Percentiles rank a stretch among this genome's conserved stretches.
phyloP scores from a whole-genome alignment of 1,284 basidiomycete species.

The Omphalotus olearius region DNA sequence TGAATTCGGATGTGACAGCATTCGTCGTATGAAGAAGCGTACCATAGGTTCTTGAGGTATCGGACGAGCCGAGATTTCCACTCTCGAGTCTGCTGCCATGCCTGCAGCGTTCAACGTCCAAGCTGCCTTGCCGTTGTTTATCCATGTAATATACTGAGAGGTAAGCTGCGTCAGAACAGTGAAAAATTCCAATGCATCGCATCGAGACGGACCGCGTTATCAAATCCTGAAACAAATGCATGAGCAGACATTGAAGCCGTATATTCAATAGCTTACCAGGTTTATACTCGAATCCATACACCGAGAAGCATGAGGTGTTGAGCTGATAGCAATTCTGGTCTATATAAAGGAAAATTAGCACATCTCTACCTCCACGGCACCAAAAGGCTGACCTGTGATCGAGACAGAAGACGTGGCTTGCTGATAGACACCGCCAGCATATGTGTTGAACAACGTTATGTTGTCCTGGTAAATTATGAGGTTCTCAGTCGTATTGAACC shows the following conservation, averaged over 20 bases:
- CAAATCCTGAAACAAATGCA: slow-evolving; percentile 1
- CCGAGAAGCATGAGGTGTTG: neutral
- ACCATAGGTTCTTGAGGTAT: slow-evolving; percentile 75
- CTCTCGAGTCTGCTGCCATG: slow-evolving; percentile 52
- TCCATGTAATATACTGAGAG: slow-evolving; percentile 65
- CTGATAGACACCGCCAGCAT: slow-evolving; percentile 10
- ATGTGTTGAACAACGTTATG: slow-evolving; percentile 4
- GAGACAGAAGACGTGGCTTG: slow-evolving; percentile 9
- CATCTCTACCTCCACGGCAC: neutral
- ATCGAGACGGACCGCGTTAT: slow-evolving; percentile 1
- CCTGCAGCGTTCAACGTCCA: slow-evolving; percentile 69
- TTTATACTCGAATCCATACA: slow-evolving; percentile 13
- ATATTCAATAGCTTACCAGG: slow-evolving; percentile 3
- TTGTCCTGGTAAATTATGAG: slow-evolving; percentile 8
- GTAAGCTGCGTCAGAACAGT: neutral
- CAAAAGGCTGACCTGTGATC: neutral
- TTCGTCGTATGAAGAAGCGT: slow-evolving; percentile 15
- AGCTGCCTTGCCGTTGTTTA: slow-evolving; percentile 48
- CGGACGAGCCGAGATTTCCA: slow-evolving; percentile 56
- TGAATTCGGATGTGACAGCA: neutral
- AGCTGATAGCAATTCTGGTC: slow-evolving; percentile 9
- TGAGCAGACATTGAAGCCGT: neutral
- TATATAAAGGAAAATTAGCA: neutral
- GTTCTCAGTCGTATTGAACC: slow-evolving; percentile 10
- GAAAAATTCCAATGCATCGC: neutral